phyloP scores from a whole-genome alignment of 805 yeast genomes.

The Millerozyma miso region DNA sequence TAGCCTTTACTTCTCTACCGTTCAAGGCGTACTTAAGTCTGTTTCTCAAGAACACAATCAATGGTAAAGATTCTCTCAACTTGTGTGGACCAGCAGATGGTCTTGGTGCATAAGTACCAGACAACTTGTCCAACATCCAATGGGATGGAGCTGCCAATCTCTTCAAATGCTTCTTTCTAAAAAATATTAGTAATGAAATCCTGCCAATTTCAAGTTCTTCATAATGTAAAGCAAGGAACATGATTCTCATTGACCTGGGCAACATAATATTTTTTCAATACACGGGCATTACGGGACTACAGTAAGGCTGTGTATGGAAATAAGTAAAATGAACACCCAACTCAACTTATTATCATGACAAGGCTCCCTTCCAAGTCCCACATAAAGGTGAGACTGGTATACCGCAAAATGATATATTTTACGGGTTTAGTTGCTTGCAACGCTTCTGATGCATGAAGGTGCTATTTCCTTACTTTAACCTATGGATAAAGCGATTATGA shows the following conservation, averaged over 20 bases:
- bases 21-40: slow-evolving; percentile 97
- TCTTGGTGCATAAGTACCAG: slow-evolving; percentile 99
- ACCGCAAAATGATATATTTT: background rate
- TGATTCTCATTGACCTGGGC: background rate
- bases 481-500: slow-evolving; percentile 9
- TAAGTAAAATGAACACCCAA: slow-evolving; percentile 5
- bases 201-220: background rate
- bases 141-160: slow-evolving; percentile 99
- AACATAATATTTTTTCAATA: background rate
- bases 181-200: slow-evolving; percentile 22
- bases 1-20: slow-evolving; percentile 98
- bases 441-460: background rate
- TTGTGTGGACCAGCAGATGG: slow-evolving; percentile 99
- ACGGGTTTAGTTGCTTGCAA: background rate
- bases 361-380: slow-evolving; percentile 44
- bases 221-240: background rate
- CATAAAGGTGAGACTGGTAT: slow-evolving; percentile 6
- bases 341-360: slow-evolving; percentile 39
- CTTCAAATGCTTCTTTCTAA: slow-evolving; percentile 96
- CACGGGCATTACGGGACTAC: background rate
- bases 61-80: slow-evolving; percentile 96
- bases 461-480: background rate
- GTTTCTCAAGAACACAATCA: slow-evolving; percentile 95
- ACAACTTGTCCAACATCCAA: slow-evolving; percentile 99
- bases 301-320: background rate